Evolutionary conservation across 305 asterid species (phyloP), one percentile per base, ranked within the genome.

Genomic region (Fraxinus albicans): DNA sequence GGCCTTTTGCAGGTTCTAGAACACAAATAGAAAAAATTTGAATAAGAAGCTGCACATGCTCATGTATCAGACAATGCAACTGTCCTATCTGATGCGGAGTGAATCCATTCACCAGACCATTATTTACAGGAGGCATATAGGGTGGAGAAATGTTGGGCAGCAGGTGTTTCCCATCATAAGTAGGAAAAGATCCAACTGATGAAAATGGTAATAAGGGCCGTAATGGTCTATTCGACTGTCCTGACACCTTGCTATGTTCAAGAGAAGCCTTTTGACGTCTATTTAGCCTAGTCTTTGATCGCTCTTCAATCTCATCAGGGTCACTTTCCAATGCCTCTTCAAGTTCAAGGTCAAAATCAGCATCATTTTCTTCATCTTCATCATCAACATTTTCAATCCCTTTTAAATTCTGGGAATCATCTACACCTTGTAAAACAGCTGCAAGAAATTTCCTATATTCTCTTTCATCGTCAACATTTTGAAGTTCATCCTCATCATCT

Each of bases 281-380:
- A 84, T 86, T 96, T 83, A 89, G 92, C 90, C 98, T 91, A 53
- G 96, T 91, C 80, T 82, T 84, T 55, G 94, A 90, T 65, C 93
- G 90, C 77, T 85, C 89, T 83, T 88, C 93, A 79, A 88, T 82
- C 86, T 89, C 97, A 79, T 96, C 99, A 40, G 91, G 91, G 82
- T 96, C 99, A 84, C 99, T 96, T 95, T 93, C 99, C 80, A 94
- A 90, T 80, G 99, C 98, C 90, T 96, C 98, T 87, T 94, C 98
- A 80, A 96, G 92, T 86, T 96, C 99, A 86, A 96, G 97, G 92
- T 94, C 99, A 89, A 96, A 94, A 81, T 96, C 99, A 13, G 97
- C 99, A 92, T 96, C 99, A 87, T 92, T 94, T 53, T 96, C 98
- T 87, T 95, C 99, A 86, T 94, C 98, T 85, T 94, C 99, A 81